Evolutionary conservation across 73 alveolate species (phyloP).

Genomic region (Stentor roeselii): DNA sequence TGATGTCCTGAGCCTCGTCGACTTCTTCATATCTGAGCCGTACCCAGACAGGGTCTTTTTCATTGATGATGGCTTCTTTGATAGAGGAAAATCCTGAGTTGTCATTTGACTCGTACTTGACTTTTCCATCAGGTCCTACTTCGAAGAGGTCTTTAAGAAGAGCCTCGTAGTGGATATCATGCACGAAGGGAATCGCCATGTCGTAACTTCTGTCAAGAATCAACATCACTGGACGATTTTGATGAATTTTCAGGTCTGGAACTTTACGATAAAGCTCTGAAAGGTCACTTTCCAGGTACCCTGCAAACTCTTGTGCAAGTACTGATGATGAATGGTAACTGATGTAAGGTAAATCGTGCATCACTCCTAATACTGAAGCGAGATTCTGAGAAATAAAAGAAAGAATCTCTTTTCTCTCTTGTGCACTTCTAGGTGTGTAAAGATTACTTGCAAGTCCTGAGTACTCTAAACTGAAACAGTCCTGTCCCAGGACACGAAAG

Average conservation of each 20-base stretch:
- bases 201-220: neutral
- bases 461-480: neutral
- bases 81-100: neutral
- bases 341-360: neutral
- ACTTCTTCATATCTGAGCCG: constrained; percentile 15
- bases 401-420: neutral
- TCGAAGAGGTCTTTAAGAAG: constrained; percentile 10
- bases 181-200: neutral
- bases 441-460: neutral
- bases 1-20: constrained; percentile 16
- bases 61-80: constrained; percentile 15
- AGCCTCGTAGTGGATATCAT: constrained; percentile 10
- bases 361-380: neutral
- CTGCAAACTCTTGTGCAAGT: constrained; percentile 1
- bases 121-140: constrained; percentile 17
- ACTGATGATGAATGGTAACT: neutral
- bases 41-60: constrained; percentile 3
- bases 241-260: neutral
- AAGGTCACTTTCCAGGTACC: neutral
- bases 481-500: neutral
- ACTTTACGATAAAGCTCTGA: neutral
- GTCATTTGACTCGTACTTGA: neutral
- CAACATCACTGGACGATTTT: neutral
- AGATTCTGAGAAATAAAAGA: neutral
- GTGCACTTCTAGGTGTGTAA: neutral